Evolutionary conservation across 2,329 filamentous ascomycete species (phyloP).

Genomic region (Penicillium sp.): DNA sequence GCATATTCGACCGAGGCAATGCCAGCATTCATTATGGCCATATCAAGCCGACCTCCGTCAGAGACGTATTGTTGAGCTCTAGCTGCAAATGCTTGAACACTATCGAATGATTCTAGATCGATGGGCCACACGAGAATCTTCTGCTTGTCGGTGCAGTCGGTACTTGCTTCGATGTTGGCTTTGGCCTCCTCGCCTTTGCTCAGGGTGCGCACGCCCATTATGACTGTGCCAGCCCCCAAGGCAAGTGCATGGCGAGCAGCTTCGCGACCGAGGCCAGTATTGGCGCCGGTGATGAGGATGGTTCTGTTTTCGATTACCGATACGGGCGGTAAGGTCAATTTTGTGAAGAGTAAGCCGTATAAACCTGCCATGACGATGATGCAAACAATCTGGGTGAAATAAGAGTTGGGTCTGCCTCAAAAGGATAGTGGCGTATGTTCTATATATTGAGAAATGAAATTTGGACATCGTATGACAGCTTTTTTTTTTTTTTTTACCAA

Average conservation of each 20-base stretch:
- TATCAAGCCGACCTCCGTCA: slow-evolving; percentile 34
- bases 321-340: background rate
- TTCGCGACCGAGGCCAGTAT: slow-evolving; percentile 43
- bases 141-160: slow-evolving; percentile 5
- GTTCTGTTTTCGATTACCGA: background rate
- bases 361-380: background rate
- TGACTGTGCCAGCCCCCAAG: slow-evolving; percentile 42
- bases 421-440: no score
- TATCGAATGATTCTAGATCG: slow-evolving; percentile 43
- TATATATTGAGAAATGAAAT: no score
- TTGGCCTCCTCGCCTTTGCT: slow-evolving; percentile 47
- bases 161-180: slow-evolving; percentile 39
- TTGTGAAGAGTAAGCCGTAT: background rate
- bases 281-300: slow-evolving; percentile 9
- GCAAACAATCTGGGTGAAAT: no score
- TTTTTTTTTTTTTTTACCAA: no score
- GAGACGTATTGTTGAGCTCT: slow-evolving; percentile 27
- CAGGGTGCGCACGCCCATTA: slow-evolving; percentile 46
- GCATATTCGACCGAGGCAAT: slow-evolving; percentile 19
- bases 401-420: no score
- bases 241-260: slow-evolving; percentile 46
- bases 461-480: no score
- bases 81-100: slow-evolving; percentile 40
- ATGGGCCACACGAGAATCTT: slow-evolving; percentile 49
- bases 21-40: slow-evolving; percentile 42